Evolutionary conservation across 2,329 filamentous ascomycete species (phyloP).

Genomic region (Dichotomopilus funicola): DNA sequence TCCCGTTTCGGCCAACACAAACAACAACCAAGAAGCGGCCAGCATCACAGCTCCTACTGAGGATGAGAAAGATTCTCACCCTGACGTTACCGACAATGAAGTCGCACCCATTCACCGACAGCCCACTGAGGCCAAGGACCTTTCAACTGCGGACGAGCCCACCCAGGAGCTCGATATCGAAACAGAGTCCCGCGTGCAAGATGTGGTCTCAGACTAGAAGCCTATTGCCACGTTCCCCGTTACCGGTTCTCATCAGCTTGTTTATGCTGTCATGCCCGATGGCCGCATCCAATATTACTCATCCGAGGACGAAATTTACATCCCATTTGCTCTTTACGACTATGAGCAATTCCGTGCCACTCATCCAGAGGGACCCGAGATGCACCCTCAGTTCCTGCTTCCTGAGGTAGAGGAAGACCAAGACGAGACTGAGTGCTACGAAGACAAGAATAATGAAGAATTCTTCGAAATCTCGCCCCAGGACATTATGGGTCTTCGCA

Average conservation of each 20-base stretch:
- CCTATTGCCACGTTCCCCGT: constrained; percentile 1
- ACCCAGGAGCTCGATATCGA: not conserved
- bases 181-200: not conserved
- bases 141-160: not conserved
- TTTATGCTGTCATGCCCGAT: not conserved
- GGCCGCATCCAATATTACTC: not conserved
- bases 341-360: not conserved
- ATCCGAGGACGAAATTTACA: not conserved
- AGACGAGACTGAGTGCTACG: not conserved
- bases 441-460: not conserved
- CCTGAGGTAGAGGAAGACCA: not conserved
- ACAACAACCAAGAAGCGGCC: too few relatives aligned
- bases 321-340: not conserved
- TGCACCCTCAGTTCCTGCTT: not conserved
- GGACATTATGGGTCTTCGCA: too few relatives aligned
- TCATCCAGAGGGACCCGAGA: not conserved
- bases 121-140: not conserved
- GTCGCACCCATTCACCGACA: not conserved
- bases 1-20: too few relatives aligned
- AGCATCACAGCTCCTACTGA: too few relatives aligned
- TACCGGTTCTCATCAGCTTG: not conserved
- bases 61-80: too few relatives aligned
- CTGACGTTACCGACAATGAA: too few relatives aligned
- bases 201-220: not conserved
- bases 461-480: too few relatives aligned